Evolutionary conservation across 768 basidiomycete genomes (phyloP).

Genomic region (Lentinus tigrinus): DNA sequence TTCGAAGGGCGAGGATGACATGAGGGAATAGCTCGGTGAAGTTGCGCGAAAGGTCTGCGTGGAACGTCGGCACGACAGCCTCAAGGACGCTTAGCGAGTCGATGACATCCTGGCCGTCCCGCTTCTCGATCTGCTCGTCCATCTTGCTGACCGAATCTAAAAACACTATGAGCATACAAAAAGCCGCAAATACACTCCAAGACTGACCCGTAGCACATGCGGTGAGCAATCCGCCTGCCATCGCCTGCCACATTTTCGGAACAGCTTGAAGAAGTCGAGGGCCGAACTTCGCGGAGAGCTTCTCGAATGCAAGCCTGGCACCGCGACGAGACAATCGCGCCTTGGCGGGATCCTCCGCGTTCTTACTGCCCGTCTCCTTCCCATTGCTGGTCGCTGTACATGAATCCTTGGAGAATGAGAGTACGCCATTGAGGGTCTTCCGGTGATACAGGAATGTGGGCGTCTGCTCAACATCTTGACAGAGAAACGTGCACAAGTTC

Average conservation of each 20-base stretch:
- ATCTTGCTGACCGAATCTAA: constrained; percentile 56
- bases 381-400: constrained; percentile 24
- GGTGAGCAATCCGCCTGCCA: constrained; percentile 74
- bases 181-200: too few species aligned
- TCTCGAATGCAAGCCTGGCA: constrained; percentile 77
- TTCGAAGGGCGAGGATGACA: constrained; percentile 75
- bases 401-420: constrained; percentile 62
- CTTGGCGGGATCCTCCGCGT: constrained; percentile 55
- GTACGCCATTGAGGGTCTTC: constrained; percentile 65
- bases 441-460: constrained; percentile 80
- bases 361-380: constrained; percentile 45
- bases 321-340: constrained; percentile 80
- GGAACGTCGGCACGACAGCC: constrained; percentile 74
- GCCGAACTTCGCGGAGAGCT: constrained; percentile 78
- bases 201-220: constrained; percentile 62
- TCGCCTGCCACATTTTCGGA: constrained; percentile 95
- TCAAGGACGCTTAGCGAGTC: constrained; percentile 91
- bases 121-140: constrained; percentile 66
- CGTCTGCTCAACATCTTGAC: constrained; percentile 85
- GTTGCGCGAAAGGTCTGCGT: constrained; percentile 65
- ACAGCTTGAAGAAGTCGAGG: constrained; percentile 67
- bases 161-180: not conserved
- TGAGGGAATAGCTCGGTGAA: constrained; percentile 74
- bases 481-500: constrained; percentile 95
- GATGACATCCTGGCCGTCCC: constrained; percentile 84